Evolutionary conservation across 2,329 filamentous ascomycete species (phyloP).

Genomic region (Pseudogymnoascus sp.): DNA sequence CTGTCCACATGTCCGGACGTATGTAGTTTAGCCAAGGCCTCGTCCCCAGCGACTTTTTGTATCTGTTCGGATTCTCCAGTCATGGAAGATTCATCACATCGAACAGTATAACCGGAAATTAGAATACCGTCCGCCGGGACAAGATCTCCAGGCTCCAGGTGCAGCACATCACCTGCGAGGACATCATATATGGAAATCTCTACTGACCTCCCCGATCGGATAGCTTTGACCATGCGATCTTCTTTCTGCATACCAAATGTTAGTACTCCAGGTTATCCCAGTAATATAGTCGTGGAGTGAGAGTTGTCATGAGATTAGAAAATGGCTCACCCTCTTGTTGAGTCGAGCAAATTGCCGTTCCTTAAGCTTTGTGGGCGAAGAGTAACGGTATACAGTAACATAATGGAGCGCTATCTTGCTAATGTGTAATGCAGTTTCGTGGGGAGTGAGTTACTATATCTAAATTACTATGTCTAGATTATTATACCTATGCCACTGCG

Average conservation of each 20-base stretch:
- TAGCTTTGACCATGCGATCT: slow-evolving; percentile 64
- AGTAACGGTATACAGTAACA: no score
- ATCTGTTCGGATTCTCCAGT: slow-evolving; percentile 70
- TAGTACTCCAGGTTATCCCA: slow-evolving; percentile 27
- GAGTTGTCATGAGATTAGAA: background rate
- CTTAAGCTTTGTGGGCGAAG: no score
- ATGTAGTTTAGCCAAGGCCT: slow-evolving; percentile 57
- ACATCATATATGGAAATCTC: slow-evolving; percentile 66
- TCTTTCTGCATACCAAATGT: slow-evolving; percentile 76
- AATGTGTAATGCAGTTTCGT: no score
- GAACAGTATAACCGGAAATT: slow-evolving; percentile 59
- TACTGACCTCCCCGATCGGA: slow-evolving; percentile 64
- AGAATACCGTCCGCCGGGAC: slow-evolving; percentile 66
- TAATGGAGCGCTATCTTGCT: no score
- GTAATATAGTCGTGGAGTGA: background rate
- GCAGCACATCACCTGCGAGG: slow-evolving; percentile 65
- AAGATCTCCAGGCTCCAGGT: slow-evolving; percentile 66
- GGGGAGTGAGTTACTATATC: no score
- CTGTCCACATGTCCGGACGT: slow-evolving; percentile 51
- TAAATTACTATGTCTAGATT: no score
- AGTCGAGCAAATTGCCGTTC: background rate
- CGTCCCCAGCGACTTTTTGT: slow-evolving; percentile 57
- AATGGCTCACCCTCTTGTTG: background rate
- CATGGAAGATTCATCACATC: slow-evolving; percentile 67
- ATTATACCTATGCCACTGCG: no score